A percentile compares a stretch with the other conserved stretches of the same genome.
phyloP scores from a whole-genome alignment of 495 filamentous ascomycete genomes.

The Penicillium mononematosum region DNA sequence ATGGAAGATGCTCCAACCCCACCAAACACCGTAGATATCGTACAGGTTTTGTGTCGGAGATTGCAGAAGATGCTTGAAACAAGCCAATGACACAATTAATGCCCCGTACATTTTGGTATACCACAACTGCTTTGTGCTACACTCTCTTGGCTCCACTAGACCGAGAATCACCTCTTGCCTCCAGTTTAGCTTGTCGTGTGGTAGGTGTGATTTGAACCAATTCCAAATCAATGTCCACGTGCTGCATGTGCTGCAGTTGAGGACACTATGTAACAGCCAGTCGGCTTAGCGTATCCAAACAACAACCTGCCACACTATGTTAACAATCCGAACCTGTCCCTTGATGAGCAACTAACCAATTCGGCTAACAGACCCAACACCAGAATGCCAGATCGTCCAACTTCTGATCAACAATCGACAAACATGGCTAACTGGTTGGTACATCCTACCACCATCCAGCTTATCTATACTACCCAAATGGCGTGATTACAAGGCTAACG shows the following conservation, averaged over 20 bases:
- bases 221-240: constrained; percentile 4
- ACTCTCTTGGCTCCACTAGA: neutral
- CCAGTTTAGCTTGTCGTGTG: neutral
- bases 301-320: neutral
- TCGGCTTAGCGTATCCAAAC: neutral
- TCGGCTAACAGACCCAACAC: neutral
- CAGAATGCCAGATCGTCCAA: neutral
- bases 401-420: neutral
- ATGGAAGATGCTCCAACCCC: neutral
- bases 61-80: neutral
- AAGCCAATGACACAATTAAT: neutral
- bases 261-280: neutral
- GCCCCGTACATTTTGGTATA: neutral
- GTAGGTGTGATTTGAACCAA: neutral
- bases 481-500: neutral
- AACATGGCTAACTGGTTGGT: neutral
- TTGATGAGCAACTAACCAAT: neutral
- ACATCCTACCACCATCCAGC: neutral
- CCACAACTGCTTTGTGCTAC: neutral
- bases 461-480: neutral
- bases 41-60: neutral
- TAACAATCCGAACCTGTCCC: neutral
- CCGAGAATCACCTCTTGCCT: neutral
- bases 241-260: neutral
- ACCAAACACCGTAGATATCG: neutral